Percentiles rank a stretch among this genome's conserved stretches.
phyloP scores from a whole-genome alignment of 1,139 yeast genomes.

The Pneumocystis sp. region DNA sequence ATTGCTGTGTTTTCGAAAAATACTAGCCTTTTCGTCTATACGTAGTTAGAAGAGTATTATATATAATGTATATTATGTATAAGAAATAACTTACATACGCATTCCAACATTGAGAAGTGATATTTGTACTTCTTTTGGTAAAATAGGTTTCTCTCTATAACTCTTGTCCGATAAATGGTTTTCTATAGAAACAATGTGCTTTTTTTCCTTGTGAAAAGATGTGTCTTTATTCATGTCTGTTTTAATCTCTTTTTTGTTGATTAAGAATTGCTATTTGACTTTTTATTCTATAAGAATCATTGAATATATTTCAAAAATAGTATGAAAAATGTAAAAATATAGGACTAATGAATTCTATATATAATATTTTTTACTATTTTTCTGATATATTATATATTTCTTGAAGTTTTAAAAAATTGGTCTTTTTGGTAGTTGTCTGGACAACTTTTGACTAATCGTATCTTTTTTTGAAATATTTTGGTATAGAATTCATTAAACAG shows the following conservation, averaged over 20 bases:
- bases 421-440: background rate
- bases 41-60: background rate
- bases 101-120: background rate
- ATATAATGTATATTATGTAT: background rate
- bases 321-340: too few relatives aligned
- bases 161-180: too few relatives aligned
- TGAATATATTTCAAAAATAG: too few relatives aligned
- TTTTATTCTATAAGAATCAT: too few relatives aligned
- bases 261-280: background rate
- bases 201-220: background rate
- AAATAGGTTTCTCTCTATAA: background rate
- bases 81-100: background rate
- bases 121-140: background rate
- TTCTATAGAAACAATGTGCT: too few relatives aligned
- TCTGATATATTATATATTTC: background rate
- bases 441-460: background rate
- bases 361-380: too few relatives aligned
- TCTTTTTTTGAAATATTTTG: background rate
- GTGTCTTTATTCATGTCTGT: background rate
- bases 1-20: too few relatives aligned
- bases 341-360: background rate
- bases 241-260: too few relatives aligned
- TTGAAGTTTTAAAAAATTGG: background rate
- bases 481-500: background rate
- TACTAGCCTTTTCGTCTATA: too few relatives aligned